Evolutionary conservation across 2,329 filamentous ascomycete genomes (phyloP).

Genomic region (Colletotrichum spinosum): DNA sequence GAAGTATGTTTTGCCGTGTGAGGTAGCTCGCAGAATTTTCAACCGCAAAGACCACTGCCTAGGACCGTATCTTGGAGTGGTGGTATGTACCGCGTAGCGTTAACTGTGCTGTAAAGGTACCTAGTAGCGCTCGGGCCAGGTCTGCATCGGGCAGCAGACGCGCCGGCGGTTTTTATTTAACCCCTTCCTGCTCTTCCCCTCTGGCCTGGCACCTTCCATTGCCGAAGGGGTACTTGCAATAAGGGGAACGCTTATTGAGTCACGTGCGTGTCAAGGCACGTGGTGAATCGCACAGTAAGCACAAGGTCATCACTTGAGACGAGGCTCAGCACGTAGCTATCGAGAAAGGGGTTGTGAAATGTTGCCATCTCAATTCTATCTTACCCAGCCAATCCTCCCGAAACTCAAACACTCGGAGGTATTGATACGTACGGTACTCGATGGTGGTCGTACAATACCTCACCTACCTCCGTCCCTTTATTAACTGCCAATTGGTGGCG

Average conservation of each 20-base stretch:
- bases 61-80: constrained; percentile 19
- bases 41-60: constrained; percentile 39
- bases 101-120: constrained; percentile 26
- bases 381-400: constrained; percentile 6
- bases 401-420: constrained; percentile 24
- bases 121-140: constrained; percentile 34
- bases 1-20: constrained; percentile 60
- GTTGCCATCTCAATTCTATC: neutral
- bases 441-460: constrained; percentile 5
- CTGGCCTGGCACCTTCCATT: constrained; percentile 18
- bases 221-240: too few species aligned
- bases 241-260: constrained; percentile 25
- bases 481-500: constrained; percentile 1
- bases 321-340: too few species aligned
- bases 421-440: constrained; percentile 27
- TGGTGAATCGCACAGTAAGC: too few species aligned
- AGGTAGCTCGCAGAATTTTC: constrained; percentile 61
- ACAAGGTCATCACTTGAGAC: neutral
- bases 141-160: constrained; percentile 29
- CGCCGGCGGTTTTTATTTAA: constrained; percentile 1
- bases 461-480: constrained; percentile 22
- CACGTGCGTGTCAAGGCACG: constrained; percentile 25
- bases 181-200: too few species aligned
- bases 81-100: constrained; percentile 33
- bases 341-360: too few species aligned